Percentiles rank a stretch among this genome's conserved stretches.
phyloP scores from a whole-genome alignment of 2,329 filamentous ascomycete species.

The Fusarium staphyleae region DNA sequence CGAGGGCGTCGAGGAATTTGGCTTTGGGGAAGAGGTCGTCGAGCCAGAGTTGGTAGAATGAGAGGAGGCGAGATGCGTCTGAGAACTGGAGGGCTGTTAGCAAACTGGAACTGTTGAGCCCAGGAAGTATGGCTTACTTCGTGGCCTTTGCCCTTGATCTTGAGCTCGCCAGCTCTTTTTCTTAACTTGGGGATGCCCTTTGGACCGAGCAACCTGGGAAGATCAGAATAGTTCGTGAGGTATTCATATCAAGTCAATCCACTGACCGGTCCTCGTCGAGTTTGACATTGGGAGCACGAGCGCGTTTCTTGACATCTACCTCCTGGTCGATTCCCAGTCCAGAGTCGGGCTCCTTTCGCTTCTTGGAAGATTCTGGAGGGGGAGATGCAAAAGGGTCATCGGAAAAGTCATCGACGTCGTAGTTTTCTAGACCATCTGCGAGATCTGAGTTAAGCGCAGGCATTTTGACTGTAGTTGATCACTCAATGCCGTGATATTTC shows the following conservation, averaged over 20 bases:
- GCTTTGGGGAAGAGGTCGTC: conserved; percentile 95
- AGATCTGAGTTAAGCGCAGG: conserved; percentile 38
- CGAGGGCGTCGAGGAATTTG: conserved; percentile 86
- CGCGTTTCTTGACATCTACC: conserved; percentile 79
- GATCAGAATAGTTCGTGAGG: background rate
- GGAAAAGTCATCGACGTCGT: conserved; percentile 67
- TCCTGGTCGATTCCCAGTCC: conserved; percentile 85
- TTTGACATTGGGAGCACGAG: conserved; percentile 76
- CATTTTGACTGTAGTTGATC: conserved; percentile 7
- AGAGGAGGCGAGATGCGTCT: conserved; percentile 81
- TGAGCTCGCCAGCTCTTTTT: conserved; percentile 72
- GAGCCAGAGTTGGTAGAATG: conserved; percentile 95
- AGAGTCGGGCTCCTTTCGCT: conserved; percentile 58
- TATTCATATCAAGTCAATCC: too few relatives aligned
- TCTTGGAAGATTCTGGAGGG: conserved; percentile 52
- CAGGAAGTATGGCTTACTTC: conserved; percentile 63
- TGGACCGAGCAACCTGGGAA: conserved; percentile 75
- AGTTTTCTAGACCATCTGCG: conserved; percentile 71
- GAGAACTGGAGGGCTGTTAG: conserved; percentile 67
- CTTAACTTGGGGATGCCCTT: conserved; percentile 85
- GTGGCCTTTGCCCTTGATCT: conserved; percentile 91
- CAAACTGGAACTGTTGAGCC: background rate
- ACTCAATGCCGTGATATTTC: background rate
- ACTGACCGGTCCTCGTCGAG: conserved; percentile 86
- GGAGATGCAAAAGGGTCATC: conserved; percentile 59